phyloP scores from a whole-genome alignment of 2,329 filamentous ascomycete species.

The Ceratocystis ficicola region DNA sequence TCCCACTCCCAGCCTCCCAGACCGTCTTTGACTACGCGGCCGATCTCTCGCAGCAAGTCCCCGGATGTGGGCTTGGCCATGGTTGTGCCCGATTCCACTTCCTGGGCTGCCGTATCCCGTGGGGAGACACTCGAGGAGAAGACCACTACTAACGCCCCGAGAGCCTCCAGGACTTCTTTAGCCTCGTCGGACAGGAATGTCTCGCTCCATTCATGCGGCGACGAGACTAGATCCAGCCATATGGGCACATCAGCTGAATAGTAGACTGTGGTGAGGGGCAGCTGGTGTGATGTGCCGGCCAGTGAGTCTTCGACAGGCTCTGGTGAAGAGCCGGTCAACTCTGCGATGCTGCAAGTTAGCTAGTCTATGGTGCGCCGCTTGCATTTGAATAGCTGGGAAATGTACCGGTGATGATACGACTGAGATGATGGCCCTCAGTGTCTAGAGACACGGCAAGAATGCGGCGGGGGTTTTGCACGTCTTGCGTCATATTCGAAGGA shows the following conservation, averaged over 20 bases:
- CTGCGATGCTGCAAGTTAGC: constrained; percentile 28
- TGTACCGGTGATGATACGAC: constrained; percentile 43
- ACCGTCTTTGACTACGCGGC: constrained; percentile 43
- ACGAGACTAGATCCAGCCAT: constrained; percentile 52
- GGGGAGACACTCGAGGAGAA: constrained; percentile 27
- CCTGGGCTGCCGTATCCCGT: not conserved
- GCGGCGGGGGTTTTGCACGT: constrained; percentile 32
- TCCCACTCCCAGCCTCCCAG: constrained; percentile 53
- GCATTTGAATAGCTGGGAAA: not conserved
- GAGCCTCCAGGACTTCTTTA: constrained; percentile 46
- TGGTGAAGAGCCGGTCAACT: constrained; percentile 40
- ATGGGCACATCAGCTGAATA: constrained; percentile 49
- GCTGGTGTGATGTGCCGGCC: constrained; percentile 48
- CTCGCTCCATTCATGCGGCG: constrained; percentile 39
- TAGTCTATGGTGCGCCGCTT: not conserved
- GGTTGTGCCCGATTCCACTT: not conserved
- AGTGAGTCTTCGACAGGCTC: constrained; percentile 34
- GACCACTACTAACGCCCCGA: constrained; percentile 45
- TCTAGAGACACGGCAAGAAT: constrained; percentile 46
- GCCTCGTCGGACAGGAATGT: constrained; percentile 50
- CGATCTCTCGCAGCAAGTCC: constrained; percentile 41
- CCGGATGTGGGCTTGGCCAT: constrained; percentile 28
- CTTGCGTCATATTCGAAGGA: not conserved
- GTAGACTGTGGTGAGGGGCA: constrained; percentile 46
- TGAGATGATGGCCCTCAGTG: constrained; percentile 36